Evolutionary conservation across 768 basidiomycete species (phyloP), one percentile per base, ranked within the genome.

Genomic region (Pisolithus tinctorius): DNA sequence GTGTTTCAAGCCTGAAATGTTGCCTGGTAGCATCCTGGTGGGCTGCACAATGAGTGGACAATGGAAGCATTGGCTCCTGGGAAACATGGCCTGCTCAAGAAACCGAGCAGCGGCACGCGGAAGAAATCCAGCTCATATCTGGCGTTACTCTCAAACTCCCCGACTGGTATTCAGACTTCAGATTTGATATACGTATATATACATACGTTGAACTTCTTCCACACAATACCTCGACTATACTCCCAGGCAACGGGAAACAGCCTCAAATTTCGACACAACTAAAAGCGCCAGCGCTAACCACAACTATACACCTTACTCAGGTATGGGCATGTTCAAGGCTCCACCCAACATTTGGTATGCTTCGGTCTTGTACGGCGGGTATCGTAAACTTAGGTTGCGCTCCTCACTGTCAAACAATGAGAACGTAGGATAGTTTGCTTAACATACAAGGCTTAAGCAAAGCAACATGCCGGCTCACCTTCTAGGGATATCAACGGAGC

Each of bases 51-150:
- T 49, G 81, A 84, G 58, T 86, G 81, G 82, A 81, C 82, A 0
- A 80, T 79, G 74, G 82, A 79, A 55, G 78, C 81, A 6, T 74
- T 85, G 7, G 62, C 63, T 11, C 76, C 77, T 1, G 82, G 84
- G 5, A 84, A 86, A 59, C 82, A 84, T 53, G 82, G 84, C 25
- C 68, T 84, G 9, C 67, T 82, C 17, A 84, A 85, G 56, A 84
- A 84, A 56, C 83, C 81, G 42, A 73, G 67, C 39, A 67, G 73
- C n/a, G 58, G 76, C 48, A 77, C 74, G 75, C 78, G 2, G 76
- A 73, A 27, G 80, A 84, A 63, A 72, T 75, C 5, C 66, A 69
- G 4, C 65, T 70, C 48, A 79, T 84, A 72, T 80, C 76, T 52
- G 72, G 71, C n/a, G n/a, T n/a, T n/a, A 9, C 56, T 77, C 20